phyloP scores from a whole-genome alignment of 495 filamentous ascomycete genomes.

The Letharia lupina region DNA sequence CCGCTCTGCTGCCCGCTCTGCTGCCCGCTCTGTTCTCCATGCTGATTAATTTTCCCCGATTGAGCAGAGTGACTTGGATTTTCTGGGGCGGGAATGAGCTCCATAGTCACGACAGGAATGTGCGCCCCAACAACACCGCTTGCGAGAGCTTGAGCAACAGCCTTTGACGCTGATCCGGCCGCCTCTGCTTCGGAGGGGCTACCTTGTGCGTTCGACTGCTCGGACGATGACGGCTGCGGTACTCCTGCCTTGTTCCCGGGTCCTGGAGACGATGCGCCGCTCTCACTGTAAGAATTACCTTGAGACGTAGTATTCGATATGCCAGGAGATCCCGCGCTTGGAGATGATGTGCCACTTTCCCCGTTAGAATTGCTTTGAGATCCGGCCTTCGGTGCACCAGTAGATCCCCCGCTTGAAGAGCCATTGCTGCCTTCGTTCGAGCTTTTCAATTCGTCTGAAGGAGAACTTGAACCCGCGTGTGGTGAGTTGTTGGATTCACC shows the following conservation, averaged over 20 bases:
- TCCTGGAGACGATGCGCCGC: neutral
- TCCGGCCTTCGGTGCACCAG: neutral
- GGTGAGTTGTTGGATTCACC: neutral
- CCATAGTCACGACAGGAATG: slow-evolving; percentile 12
- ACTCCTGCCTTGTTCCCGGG: neutral
- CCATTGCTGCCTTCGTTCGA: neutral
- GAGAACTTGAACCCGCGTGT: neutral
- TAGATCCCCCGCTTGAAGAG: neutral
- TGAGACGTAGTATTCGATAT: neutral
- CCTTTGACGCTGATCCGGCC: neutral
- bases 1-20: neutral
- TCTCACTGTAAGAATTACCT: neutral
- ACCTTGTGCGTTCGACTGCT: neutral
- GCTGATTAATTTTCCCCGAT: neutral
- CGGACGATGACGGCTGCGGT: neutral
- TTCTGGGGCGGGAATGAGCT: slow-evolving; percentile 11
- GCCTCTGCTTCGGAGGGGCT: neutral
- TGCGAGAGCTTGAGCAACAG: neutral
- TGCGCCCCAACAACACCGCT: neutral
- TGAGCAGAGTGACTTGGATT: neutral
- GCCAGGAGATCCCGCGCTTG: neutral
- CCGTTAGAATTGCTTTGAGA: slow-evolving; percentile 1
- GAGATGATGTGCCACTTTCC: neutral
- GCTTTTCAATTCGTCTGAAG: neutral
- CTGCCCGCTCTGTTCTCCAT: neutral